Evolutionary conservation across 495 filamentous ascomycete species (phyloP), one percentile per base, ranked within the genome.

Genomic region (Jackrogersella minutella): DNA sequence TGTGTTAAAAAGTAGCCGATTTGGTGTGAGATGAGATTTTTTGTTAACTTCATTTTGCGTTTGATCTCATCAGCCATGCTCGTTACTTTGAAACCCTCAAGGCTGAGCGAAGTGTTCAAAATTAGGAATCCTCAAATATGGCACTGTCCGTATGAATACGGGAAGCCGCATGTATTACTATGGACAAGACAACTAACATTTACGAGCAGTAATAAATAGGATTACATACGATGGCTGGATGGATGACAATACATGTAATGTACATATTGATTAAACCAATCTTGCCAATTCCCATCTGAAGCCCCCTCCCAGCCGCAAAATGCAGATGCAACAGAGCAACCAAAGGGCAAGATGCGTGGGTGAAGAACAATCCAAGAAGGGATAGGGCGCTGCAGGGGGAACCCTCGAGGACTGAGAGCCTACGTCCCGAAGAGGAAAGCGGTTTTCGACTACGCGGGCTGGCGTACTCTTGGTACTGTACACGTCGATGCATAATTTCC

Each of bases 401-500:
- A n/a, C n/a, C 44, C 30, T 44, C 67, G 58, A 70, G 50, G 52
- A 62, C 39, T 30, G 34, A 58, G 19, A 64, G 62, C 17, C 52
- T 56, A 58, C 17, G 21, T 44, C 57, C 62, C 5, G 51, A 66
- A 70, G 16, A 70, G 67, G 67, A 57, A 70, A 70, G 67, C 62
- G 67, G 62, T 53, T 46, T 37, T 62, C 24, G 7, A 19, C 31
- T 54, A 56, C 26, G 31, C 46, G 30, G 43, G 24, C 40, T 10
- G 40, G 36, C 24, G 19, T 49, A 24, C 24, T 49, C 46, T 19
- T 54, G 51, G 50, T 62, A 59, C 55, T 64, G 60, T 64, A 69
- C 55, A 60, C 51, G 55, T 69, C 59, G 55, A 66, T 61, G 66
- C 62, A 65, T 62, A 66, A 68, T 46, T 62, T 62, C 51, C 67